Conservation (phyloP, 2,329 filamentous ascomycete genomes). For the Diplodia corticola region DNA sequence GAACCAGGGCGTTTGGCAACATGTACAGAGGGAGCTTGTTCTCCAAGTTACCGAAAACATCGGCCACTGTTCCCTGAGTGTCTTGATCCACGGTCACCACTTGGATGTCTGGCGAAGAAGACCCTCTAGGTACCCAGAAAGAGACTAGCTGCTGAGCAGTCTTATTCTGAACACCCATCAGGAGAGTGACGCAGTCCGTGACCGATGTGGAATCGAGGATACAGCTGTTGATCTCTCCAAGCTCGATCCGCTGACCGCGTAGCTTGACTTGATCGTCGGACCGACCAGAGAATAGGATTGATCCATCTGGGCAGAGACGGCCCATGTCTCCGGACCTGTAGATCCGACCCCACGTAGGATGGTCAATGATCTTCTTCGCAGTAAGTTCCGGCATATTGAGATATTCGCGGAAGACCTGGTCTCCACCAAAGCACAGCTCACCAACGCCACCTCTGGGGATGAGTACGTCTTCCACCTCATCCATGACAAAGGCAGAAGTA, state of each 20-base stretch:
- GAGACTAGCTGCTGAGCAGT: slow-evolving; percentile 59
- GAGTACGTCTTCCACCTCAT: slow-evolving; percentile 38
- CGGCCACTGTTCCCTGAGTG: slow-evolving; percentile 30
- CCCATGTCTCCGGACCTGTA: slow-evolving; percentile 85
- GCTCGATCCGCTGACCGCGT: slow-evolving; percentile 75
- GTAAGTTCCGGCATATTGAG: slow-evolving; percentile 66
- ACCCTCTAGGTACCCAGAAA: slow-evolving; percentile 62
- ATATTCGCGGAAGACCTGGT: slow-evolving; percentile 76
- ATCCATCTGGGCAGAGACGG: slow-evolving; percentile 73
- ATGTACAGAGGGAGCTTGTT: slow-evolving; percentile 70
- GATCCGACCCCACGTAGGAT: slow-evolving; percentile 68
- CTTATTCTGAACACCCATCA: slow-evolving; percentile 49
- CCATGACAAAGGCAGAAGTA: slow-evolving; percentile 70
- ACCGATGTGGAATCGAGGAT: slow-evolving; percentile 57
- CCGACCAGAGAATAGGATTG: slow-evolving; percentile 70
- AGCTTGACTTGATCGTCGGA: slow-evolving; percentile 81
- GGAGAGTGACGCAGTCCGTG: slow-evolving; percentile 63
- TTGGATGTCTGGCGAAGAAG: slow-evolving; percentile 33
- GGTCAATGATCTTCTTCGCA: slow-evolving; percentile 65
- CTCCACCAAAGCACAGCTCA: slow-evolving; percentile 83
- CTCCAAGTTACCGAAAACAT: slow-evolving; percentile 58
- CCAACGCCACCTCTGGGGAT: slow-evolving; percentile 73
- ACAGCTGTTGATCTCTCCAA: slow-evolving; percentile 70
- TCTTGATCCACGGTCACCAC: slow-evolving; percentile 42
- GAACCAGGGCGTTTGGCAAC: slow-evolving; percentile 73